Base-by-base conservation (phyloP, 2,329 filamentous ascomycete species). In the Fusarium irregulare region DNA sequence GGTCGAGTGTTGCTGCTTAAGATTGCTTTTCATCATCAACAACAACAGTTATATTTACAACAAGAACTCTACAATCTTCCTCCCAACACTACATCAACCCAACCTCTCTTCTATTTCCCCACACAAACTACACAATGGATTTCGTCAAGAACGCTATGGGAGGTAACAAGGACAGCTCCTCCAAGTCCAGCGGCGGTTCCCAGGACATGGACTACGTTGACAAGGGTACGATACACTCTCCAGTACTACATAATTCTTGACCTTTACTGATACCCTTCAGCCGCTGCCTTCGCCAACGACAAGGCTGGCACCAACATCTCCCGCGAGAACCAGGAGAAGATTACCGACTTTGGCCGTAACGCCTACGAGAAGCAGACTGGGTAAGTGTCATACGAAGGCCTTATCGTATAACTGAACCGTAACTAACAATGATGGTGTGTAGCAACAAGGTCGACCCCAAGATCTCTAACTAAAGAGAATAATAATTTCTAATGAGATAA, bases 301-400 rank as follows among this genome's bases (percentile, higher is more conserved):
- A 81, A 81, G 75, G 70, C 74, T 3, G 80, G 80, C 56, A 71
- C 76, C 58, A 76, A 80, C 75, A 57, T 82, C 20, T 66, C 76
- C 64, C 72, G 68, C 47, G 62, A 75, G 16, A 80, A 78, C 20
- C 75, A 80, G 37, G 80, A 82, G 75, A 82, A 82, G 78, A 78
- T 80, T 28, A 80, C 79, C 53, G 80, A 82, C 51, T 73, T 69
- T n/a, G 76, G 71, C 9, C 80, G 80, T 46, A 40, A 20, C 34
- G 60, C 73, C 23, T 82, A 77, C 20, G 80, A 82, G 69, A 82
- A 80, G 75, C 40, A 61, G 4, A 75, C 80, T 51, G 80, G 80
- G 80, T 81, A 73, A 65, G 79, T 66, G 32, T 44, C 9, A 21
- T 21, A n/a, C 11, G 5, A 11, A 3, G 21, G n/a, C 27, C 28